phyloP scores from a whole-genome alignment of 495 filamentous ascomycete species.

The Massariosphaeria phaeospora region DNA sequence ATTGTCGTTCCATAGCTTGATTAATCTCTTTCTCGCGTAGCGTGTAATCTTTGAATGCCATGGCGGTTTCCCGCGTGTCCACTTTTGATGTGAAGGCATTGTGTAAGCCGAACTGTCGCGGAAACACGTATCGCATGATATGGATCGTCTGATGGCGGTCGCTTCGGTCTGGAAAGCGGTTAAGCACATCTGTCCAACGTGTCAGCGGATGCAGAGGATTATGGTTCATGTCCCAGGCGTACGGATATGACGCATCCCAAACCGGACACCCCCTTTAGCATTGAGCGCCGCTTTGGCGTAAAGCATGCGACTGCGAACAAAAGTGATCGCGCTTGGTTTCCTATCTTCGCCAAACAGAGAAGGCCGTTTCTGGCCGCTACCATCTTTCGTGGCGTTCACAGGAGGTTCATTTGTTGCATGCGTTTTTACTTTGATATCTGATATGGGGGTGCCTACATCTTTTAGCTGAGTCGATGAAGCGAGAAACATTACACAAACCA shows the following conservation, averaged over 20 bases:
- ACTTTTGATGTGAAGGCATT: conserved; percentile 78
- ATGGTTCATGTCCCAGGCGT: conserved; percentile 39
- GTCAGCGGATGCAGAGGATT: conserved; percentile 1
- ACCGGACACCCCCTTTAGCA: conserved; percentile 58
- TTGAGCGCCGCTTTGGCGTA: conserved; percentile 72
- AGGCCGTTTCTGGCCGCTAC: background rate
- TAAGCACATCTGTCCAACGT: conserved; percentile 65
- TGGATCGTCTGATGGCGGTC: conserved; percentile 58
- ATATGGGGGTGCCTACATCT: conserved; percentile 48
- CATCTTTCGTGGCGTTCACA: background rate
- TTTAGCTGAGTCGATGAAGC: background rate
- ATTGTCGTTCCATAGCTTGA: conserved; percentile 8
- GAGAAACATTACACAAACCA: conserved; percentile 48
- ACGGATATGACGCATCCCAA: conserved; percentile 80
- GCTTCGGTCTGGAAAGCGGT: conserved; percentile 56
- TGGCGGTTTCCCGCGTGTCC: conserved; percentile 58
- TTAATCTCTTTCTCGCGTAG: conserved; percentile 77
- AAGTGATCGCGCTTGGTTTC: conserved; percentile 50
- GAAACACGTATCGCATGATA: conserved; percentile 90
- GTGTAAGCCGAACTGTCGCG: conserved; percentile 80
- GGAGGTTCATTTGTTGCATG: background rate
- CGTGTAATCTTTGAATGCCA: conserved; percentile 75
- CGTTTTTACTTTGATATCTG: conserved; percentile 31
- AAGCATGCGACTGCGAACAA: conserved; percentile 80
- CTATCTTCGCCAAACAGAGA: conserved; percentile 4